Evolutionary conservation across 306 rosid species (phyloP), one percentile per base, ranked within the genome.

Genomic region (Acacia confusa): DNA sequence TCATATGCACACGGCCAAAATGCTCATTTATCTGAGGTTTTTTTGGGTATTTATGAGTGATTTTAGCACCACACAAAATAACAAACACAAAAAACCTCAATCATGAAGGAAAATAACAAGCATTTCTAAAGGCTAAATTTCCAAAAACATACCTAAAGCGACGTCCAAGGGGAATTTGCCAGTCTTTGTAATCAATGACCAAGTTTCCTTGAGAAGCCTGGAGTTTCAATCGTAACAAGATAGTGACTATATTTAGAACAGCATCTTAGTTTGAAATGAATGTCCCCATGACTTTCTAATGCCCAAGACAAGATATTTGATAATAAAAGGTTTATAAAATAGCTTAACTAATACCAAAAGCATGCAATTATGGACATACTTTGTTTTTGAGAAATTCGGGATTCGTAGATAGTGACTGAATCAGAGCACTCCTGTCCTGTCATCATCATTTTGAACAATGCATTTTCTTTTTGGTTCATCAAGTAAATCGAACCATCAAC

Each of bases 111-210:
- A 78, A 22, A 57, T 17, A 47, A 48, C 44, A n/a, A 30, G 60
- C 70, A 28, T 32, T 61, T 67, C 77, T 67, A 22, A 67, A 78
- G 75, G 69, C 22, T 79, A 76, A 19, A 16, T 75, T 84, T 47
- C 25, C 9, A 36, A 77, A 78, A 78, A 81, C 90, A 67, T 72
- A 95, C 97, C 99, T 91, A 80, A 95, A 95, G 73, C 97, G 95
- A 78, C 99, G 97, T 73, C 99, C 99, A 43, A 95, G 97, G 45
- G 99, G 99, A 84, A 95, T 84, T 88, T 95, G 97, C 99, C 95
- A 93, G 77, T 95, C 99, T 90, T 91, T 95, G 87, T 91, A 95
- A 86, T 95, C 99, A 85, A 95, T 89, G 78, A 93, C 95, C 86
- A 65, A 14, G 86, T 87, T 89, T 82, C 79, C 89, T 85, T 91